Evolutionary conservation across 768 basidiomycete species (phyloP).

Genomic region (Mycena indigotica): DNA sequence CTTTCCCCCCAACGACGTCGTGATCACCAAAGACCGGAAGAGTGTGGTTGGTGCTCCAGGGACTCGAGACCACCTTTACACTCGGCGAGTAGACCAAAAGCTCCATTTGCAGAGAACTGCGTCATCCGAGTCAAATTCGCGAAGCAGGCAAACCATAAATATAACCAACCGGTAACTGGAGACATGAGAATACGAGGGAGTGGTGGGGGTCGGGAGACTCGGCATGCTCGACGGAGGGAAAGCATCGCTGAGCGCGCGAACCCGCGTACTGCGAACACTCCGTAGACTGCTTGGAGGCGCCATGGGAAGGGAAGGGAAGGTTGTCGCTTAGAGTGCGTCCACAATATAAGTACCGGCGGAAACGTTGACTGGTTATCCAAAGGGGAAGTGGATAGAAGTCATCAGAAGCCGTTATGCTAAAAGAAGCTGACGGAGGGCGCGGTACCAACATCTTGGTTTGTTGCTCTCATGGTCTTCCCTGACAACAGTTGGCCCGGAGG

Average conservation of each 20-base stretch:
- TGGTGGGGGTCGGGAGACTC: conserved; percentile 23
- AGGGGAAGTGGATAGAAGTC: not conserved
- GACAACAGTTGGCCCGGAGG: too few species aligned
- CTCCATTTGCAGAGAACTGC: conserved; percentile 57
- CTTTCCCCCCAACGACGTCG: conserved; percentile 61
- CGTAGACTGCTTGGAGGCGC: conserved; percentile 15
- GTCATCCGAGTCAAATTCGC: not conserved
- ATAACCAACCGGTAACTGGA: conserved; percentile 51
- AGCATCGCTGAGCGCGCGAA: conserved; percentile 19
- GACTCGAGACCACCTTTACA: conserved; percentile 47
- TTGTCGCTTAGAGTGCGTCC: not conserved
- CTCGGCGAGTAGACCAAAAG: conserved; percentile 65
- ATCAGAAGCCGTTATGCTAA: too few species aligned
- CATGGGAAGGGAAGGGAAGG: conserved; percentile 12
- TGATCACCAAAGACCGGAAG: conserved; percentile 62
- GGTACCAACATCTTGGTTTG: conserved; percentile 1
- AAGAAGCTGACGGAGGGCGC: too few species aligned
- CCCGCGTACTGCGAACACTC: conserved; percentile 10
- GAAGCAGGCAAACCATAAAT: not conserved
- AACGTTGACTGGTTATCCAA: not conserved
- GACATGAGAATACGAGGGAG: conserved; percentile 42
- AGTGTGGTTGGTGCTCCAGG: conserved; percentile 30
- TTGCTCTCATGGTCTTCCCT: not conserved
- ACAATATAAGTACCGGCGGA: conserved; percentile 4
- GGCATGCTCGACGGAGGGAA: conserved; percentile 38